Evolutionary conservation across 345 rosid species (phyloP), one percentile per base, ranked within the genome.

Genomic region (Salix brachista): DNA sequence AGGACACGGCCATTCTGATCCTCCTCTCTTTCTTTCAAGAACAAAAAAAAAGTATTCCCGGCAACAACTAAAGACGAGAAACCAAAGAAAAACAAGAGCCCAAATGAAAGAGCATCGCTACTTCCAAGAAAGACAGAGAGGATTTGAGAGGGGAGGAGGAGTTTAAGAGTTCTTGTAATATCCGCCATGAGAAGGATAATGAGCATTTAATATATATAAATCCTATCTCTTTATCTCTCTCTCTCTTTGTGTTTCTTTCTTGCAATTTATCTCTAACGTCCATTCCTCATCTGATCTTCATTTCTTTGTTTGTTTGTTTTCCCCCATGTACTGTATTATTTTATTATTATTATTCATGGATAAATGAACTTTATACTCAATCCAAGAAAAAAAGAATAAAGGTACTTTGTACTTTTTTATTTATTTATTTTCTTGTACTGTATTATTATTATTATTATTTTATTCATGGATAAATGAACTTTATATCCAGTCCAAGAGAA

Each of bases 1-100:
- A 75, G 67, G 91, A 67, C 36, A 76, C 79, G 74, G 87, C 85
- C 89, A 88, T 87, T 44, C 39, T 4, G 65, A 28, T 72, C 52
- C 23, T 18, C 56, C 21, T 58, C 42, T 37, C 54, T 26, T 41
- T 44, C 26, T n/a, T 23, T 37, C n/a, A 3, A 32, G 56, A 72
- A 23, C 9, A 13, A 48, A 25, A 13, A 60, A 32, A 39, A n/a
- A 23, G n/a, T 4, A 48, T 64, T 4, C 23, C 72, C 52, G 28
- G 67, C 36, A n/a, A 32, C 13, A 23, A 8, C 17, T 46, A 54
- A 12, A 60, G 44, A 1, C 50, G 42, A 14, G n/a, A 58, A 23
- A 56, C n/a, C 26, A n/a, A 44, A 52, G 54, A 54, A 56, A 56
- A 21, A 64, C 36, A 11, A 77, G 74, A 52, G 54, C 71, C 50